phyloP scores from a whole-genome alignment of 306 rosid species.

The Quercus glauca region DNA sequence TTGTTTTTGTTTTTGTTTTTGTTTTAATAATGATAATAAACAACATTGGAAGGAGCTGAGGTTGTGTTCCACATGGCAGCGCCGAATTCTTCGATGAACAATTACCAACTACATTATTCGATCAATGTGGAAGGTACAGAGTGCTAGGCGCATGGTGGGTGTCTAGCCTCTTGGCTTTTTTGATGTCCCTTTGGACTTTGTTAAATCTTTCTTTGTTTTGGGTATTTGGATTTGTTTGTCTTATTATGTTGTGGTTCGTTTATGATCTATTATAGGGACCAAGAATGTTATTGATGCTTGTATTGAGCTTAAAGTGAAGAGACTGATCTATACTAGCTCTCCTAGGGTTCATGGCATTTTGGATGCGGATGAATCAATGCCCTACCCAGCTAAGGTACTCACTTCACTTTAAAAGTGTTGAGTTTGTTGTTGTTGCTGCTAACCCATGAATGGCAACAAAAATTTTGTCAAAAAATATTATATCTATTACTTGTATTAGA shows the following conservation, averaged over 20 bases:
- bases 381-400: conserved; percentile 71
- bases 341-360: conserved; percentile 78
- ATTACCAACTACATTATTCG: conserved; percentile 69
- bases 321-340: conserved; percentile 81
- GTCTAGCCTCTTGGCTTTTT: background rate
- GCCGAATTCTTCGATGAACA: conserved; percentile 83
- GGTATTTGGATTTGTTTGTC: background rate
- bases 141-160: background rate
- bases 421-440: background rate
- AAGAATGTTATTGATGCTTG: conserved; percentile 86
- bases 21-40: background rate
- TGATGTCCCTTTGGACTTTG: background rate
- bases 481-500: no score
- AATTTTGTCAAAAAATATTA: no score
- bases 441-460: no score
- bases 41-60: conserved; percentile 81
- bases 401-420: background rate
- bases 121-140: conserved; percentile 81
- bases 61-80: conserved; percentile 98
- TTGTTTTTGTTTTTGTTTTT: background rate
- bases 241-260: background rate
- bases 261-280: conserved; percentile 55
- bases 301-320: conserved; percentile 67
- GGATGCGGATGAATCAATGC: conserved; percentile 69
- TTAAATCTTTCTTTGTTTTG: background rate